A percentile compares a stretch with the other conserved stretches of the same genome.
phyloP scores from a whole-genome alignment of 768 basidiomycete species.

The Cystofilobasidium macerans region DNA sequence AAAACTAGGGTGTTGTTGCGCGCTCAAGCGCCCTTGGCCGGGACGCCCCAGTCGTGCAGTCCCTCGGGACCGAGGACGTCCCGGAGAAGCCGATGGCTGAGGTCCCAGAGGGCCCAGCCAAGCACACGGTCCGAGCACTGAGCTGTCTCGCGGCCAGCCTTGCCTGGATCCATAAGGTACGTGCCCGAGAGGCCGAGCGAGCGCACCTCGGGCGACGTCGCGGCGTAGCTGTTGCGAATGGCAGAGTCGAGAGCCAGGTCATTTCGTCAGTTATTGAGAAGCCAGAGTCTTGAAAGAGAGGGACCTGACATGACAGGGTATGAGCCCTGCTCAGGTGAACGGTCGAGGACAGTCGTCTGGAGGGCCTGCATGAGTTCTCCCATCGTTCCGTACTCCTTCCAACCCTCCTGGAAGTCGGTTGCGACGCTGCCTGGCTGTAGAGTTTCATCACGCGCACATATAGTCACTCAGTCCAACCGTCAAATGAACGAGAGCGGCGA shows the following conservation, averaged over 20 bases:
- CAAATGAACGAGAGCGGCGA: too few species aligned
- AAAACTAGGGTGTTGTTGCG: too few species aligned
- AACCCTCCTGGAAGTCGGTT: too few species aligned
- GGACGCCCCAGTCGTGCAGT: conserved; percentile 20
- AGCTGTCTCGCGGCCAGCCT: conserved; percentile 32
- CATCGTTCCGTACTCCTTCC: too few species aligned
- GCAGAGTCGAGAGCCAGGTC: too few species aligned
- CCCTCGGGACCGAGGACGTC: conserved; percentile 36
- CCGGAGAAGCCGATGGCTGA: conserved; percentile 32
- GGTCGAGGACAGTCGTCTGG: too few species aligned
- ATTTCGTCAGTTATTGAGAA: not conserved
- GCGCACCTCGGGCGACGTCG: conserved; percentile 29
- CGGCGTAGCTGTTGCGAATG: conserved; percentile 7
- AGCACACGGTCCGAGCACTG: conserved; percentile 33
- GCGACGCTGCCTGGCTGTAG: too few species aligned
- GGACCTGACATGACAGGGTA: conserved; percentile 31
- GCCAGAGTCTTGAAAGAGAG: not conserved
- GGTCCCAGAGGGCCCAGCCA: conserved; percentile 34
- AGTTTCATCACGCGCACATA: too few species aligned
- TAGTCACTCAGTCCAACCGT: too few species aligned
- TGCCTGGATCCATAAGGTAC: conserved; percentile 32
- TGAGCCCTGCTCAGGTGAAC: conserved; percentile 33
- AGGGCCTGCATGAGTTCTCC: too few species aligned
- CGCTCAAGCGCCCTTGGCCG: too few species aligned
- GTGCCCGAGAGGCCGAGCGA: conserved; percentile 33